These are phyloP conservation scores for Rhinocladiella similis DNA, from an alignment of 2,329 filamentous ascomycete species.

Conservation along the genomic window DNA sequence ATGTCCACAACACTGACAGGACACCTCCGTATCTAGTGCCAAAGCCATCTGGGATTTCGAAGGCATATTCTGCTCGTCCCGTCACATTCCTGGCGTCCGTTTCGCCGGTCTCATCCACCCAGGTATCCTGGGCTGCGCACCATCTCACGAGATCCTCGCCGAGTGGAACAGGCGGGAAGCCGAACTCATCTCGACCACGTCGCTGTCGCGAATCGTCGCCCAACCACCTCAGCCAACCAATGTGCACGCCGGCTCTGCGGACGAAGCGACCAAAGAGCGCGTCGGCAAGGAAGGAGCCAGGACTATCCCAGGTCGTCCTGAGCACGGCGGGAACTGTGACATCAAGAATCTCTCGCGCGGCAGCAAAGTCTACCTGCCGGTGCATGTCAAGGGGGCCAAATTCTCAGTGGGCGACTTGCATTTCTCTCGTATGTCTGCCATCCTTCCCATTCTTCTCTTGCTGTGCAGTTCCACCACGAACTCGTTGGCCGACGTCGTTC, in stretches of 20 bases:
- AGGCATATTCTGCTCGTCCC: conserved; percentile 77
- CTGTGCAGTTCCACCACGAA: too few species aligned
- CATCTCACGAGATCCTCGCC: conserved; percentile 72
- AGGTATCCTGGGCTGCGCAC: conserved; percentile 86
- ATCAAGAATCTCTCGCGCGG: conserved; percentile 83
- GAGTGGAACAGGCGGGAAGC: conserved; percentile 83
- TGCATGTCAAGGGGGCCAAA: conserved; percentile 82
- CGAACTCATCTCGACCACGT: conserved; percentile 70
- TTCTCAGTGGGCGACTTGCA: conserved; percentile 89
- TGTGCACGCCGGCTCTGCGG: conserved; percentile 69
- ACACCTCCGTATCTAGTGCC: conserved; percentile 45
- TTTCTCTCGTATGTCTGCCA: conserved; percentile 60
- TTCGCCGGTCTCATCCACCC: conserved; percentile 90
- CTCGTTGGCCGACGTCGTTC: not conserved
- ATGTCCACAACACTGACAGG: conserved; percentile 32
- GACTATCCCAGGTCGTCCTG: conserved; percentile 80
- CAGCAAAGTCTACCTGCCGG: conserved; percentile 80
- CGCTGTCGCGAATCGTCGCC: conserved; percentile 70
- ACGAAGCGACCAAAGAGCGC: conserved; percentile 60
- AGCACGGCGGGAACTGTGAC: conserved; percentile 88
- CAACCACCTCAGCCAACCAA: conserved; percentile 72
- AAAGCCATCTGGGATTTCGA: conserved; percentile 79
- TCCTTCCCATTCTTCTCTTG: too few species aligned
- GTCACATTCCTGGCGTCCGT: conserved; percentile 83
- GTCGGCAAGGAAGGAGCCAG: conserved; percentile 77